These are phyloP conservation scores for Ophiostoma australiae DNA, from an alignment of 2,329 filamentous ascomycete genomes.

Conservation along the genomic window DNA sequence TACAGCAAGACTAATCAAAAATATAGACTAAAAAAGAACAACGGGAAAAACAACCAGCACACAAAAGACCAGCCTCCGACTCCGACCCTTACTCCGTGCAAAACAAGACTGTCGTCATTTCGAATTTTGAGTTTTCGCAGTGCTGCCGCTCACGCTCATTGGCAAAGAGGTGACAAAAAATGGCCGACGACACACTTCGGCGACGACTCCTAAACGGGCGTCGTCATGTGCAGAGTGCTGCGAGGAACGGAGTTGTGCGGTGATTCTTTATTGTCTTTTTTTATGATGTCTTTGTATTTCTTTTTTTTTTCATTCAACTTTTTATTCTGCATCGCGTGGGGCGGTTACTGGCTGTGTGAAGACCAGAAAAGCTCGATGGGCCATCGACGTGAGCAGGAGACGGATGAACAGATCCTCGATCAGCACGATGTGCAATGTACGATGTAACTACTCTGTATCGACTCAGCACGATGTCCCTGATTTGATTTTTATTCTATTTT, in stretches of 20 bases:
- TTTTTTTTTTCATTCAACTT: background rate
- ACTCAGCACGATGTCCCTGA: background rate
- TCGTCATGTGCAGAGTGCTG: conserved; percentile 5
- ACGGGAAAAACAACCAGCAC: background rate
- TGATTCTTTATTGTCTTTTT: background rate
- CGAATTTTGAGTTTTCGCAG: background rate
- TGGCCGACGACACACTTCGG: background rate
- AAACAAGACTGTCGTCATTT: background rate
- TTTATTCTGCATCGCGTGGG: background rate
- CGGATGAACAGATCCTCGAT: background rate
- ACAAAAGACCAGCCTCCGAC: background rate
- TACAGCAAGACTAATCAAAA: background rate
- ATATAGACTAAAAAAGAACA: background rate
- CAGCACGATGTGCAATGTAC: background rate
- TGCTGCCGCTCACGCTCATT: background rate
- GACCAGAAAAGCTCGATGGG: background rate
- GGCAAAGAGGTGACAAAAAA: background rate
- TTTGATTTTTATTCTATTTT: background rate
- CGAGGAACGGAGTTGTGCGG: background rate
- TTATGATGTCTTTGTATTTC: background rate
- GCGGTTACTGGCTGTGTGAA: background rate
- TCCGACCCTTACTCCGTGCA: background rate
- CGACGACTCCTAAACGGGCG: conserved; percentile 10
- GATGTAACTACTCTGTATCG: too few relatives aligned
- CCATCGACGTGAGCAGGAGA: background rate